Percentiles rank a stretch among this genome's conserved stretches.
Evolutionary conservation across 2,329 filamentous ascomycete genomes (phyloP).

Genomic region (Ambrosiella cleistominuta): DNA sequence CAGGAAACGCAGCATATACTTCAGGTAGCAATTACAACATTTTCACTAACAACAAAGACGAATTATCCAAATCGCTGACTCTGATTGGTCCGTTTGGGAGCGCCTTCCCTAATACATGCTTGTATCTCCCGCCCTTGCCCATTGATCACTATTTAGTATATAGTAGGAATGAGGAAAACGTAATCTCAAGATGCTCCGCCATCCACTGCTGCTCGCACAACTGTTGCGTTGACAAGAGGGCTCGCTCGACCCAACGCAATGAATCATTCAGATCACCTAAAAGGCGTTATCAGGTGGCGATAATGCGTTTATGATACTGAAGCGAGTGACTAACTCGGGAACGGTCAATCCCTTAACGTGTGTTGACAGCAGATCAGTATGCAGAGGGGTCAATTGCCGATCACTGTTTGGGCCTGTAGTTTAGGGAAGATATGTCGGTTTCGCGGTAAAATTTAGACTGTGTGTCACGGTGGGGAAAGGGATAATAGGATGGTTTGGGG

Average conservation of each 20-base stretch:
- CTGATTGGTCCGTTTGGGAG: conserved; percentile 5
- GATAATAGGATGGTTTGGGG: not conserved
- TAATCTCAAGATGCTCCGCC: not conserved
- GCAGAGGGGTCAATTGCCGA: no score
- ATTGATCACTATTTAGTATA: not conserved
- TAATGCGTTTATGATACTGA: not conserved
- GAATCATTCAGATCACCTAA: not conserved
- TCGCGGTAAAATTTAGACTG: no score
- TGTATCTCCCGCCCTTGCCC: not conserved
- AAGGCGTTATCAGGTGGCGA: not conserved
- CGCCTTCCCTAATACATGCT: not conserved
- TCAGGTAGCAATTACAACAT: not conserved
- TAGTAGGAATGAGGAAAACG: not conserved
- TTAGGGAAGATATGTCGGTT: no score
- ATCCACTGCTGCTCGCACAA: not conserved
- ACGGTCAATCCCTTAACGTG: not conserved
- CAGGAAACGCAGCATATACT: not conserved
- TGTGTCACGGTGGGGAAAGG: not conserved
- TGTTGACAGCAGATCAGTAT: not conserved
- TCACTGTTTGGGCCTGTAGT: no score
- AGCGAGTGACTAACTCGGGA: not conserved
- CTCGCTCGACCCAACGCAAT: not conserved
- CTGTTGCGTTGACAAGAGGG: no score
- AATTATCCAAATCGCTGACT: not conserved
- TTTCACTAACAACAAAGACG: not conserved